phyloP scores from a whole-genome alignment of 2,329 filamentous ascomycete genomes.

The Epichloe uncinata region DNA sequence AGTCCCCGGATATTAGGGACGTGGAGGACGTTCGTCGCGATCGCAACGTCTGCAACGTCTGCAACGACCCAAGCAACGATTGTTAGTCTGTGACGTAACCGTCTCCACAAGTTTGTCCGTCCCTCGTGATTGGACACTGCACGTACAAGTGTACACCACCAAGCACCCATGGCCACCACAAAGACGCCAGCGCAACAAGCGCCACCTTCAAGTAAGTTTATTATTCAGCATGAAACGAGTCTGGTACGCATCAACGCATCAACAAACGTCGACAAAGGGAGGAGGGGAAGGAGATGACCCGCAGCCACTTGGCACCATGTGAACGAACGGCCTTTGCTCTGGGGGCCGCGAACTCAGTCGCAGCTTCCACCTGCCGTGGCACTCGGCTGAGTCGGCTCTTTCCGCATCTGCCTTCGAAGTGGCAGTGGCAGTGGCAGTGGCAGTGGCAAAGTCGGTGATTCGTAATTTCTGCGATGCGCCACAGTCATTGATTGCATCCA shows the following conservation, averaged over 20 bases:
- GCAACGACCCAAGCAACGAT: neutral
- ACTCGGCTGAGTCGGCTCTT: neutral
- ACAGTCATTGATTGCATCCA: neutral
- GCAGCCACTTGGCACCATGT: neutral
- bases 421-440: too few species aligned
- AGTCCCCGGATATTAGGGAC: too few species aligned
- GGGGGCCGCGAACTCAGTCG: neutral
- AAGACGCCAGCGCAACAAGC: constrained; percentile 6
- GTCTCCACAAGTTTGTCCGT: too few species aligned
- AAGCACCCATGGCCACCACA: constrained; percentile 3
- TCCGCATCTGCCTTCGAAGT: neutral
- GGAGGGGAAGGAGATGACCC: neutral
- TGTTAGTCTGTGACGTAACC: neutral
- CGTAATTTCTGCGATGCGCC: neutral
- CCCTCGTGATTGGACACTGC: too few species aligned
- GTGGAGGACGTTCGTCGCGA: too few species aligned
- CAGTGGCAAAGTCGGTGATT: neutral
- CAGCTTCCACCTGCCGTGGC: too few species aligned
- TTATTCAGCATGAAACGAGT: neutral
- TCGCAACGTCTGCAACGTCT: neutral
- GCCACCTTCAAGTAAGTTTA: constrained; percentile 5
- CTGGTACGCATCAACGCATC: too few species aligned
- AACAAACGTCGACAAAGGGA: too few species aligned
- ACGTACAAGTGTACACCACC: too few species aligned
- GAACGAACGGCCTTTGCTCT: neutral